phyloP scores from a whole-genome alignment of 768 basidiomycete species.

The Guyanaporus albipodus region DNA sequence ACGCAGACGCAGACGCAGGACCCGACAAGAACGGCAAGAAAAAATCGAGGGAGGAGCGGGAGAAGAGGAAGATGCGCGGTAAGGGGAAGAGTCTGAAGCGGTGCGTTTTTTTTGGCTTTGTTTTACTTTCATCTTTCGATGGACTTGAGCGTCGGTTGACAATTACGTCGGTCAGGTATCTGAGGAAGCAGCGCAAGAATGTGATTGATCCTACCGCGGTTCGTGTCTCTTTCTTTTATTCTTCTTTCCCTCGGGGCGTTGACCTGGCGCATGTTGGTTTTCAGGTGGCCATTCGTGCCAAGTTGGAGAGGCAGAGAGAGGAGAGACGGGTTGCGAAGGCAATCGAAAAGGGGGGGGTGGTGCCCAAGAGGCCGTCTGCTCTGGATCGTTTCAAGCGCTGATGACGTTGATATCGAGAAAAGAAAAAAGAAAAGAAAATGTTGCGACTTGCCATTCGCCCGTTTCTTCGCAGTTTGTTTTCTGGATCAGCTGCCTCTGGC shows the following conservation, averaged over 20 bases:
- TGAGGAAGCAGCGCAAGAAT: conserved; percentile 92
- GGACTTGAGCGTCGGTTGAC: not conserved
- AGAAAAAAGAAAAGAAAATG: no score
- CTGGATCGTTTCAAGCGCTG: conserved; percentile 33
- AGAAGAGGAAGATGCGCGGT: conserved; percentile 82
- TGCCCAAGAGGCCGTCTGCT: conserved; percentile 31
- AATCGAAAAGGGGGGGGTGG: conserved; percentile 32
- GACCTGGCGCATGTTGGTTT: not conserved
- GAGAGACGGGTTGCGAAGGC: conserved; percentile 37
- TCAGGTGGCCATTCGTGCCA: conserved; percentile 61
- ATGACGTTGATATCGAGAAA: conserved; percentile 13
- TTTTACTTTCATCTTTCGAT: not conserved
- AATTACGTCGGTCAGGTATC: conserved; percentile 38
- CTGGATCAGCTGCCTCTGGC: no score
- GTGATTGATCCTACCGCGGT: conserved; percentile 83
- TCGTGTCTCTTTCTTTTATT: conserved; percentile 16
- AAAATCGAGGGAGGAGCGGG: conserved; percentile 31
- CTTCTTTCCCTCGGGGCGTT: not conserved
- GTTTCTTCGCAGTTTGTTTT: no score
- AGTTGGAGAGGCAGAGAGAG: conserved; percentile 56
- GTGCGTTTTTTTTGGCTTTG: conserved; percentile 34
- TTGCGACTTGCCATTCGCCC: not conserved
- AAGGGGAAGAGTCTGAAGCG: conserved; percentile 84
- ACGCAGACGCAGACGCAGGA: conserved; percentile 32
- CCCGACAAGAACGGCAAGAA: conserved; percentile 25